Conservation (phyloP, 108 stramenopile species). For the Cylindrotheca fusiformis region DNA sequence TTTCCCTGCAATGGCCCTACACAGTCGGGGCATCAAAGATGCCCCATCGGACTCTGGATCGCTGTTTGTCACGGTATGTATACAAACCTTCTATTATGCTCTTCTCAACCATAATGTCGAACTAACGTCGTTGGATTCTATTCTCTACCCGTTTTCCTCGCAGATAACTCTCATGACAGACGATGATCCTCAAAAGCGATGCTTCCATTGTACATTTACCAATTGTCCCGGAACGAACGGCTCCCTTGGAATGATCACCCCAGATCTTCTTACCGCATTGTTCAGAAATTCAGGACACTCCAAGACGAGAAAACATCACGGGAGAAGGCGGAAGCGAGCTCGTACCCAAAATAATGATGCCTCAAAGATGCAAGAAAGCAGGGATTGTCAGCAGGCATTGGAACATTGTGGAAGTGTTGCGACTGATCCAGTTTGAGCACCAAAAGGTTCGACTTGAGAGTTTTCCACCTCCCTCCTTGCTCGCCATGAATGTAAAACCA, state of each 20-base stretch:
- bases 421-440: no score
- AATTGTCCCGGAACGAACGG: conserved; percentile 63
- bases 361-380: conserved; percentile 1
- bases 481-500: no score
- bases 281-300: conserved; percentile 19
- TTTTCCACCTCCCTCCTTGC: no score
- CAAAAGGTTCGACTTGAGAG: no score
- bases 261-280: conserved; percentile 53
- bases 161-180: conserved; percentile 69
- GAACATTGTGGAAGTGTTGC: no score
- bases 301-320: not conserved
- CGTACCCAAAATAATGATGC: not conserved
- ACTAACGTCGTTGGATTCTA: not conserved
- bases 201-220: conserved; percentile 76
- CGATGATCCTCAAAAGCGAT: conserved; percentile 64
- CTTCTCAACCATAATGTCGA: not conserved
- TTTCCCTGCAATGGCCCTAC: conserved; percentile 35
- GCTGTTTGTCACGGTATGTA: conserved; percentile 1
- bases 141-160: not conserved
- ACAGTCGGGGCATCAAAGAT: no score
- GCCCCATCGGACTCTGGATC: no score
- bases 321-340: not conserved
- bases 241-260: conserved; percentile 56
- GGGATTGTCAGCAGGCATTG: not conserved
- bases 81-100: no score